phyloP scores from a whole-genome alignment of 495 filamentous ascomycete genomes.

The Neurospora sp. region DNA sequence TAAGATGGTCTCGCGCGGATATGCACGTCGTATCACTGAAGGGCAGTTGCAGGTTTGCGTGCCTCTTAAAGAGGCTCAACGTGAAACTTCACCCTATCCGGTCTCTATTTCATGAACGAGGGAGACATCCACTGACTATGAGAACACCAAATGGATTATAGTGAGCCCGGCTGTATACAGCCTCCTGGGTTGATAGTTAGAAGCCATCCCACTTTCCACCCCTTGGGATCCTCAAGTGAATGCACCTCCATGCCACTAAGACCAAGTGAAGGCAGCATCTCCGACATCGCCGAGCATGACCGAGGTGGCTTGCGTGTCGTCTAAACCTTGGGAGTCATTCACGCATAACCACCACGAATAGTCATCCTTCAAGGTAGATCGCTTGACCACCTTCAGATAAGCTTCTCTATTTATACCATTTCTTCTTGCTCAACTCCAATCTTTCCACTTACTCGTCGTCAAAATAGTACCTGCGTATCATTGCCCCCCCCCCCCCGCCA shows the following conservation, averaged over 20 bases:
- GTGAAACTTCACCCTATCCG: not conserved
- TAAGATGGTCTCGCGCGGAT: not conserved
- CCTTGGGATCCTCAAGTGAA: too few species aligned
- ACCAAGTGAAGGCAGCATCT: not conserved
- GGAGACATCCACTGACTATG: not conserved
- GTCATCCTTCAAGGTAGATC: not conserved
- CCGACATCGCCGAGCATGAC: not conserved
- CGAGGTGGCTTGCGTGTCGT: not conserved
- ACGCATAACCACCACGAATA: not conserved
- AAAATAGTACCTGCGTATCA: not conserved
- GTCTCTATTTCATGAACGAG: not conserved
- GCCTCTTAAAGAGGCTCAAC: not conserved
- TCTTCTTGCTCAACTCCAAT: not conserved
- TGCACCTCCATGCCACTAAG: too few species aligned
- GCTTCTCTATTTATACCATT: not conserved
- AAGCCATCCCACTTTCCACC: too few species aligned
- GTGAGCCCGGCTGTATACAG: not conserved
- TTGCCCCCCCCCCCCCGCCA: too few species aligned
- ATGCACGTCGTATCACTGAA: not conserved
- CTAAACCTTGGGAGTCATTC: not conserved
- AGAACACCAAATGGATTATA: not conserved
- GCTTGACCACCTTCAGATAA: not conserved
- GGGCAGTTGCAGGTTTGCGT: not conserved
- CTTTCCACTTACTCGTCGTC: not conserved
- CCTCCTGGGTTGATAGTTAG: not conserved